Conservation (phyloP, 2,329 filamentous ascomycete genomes). For the Phoma sp. region DNA sequence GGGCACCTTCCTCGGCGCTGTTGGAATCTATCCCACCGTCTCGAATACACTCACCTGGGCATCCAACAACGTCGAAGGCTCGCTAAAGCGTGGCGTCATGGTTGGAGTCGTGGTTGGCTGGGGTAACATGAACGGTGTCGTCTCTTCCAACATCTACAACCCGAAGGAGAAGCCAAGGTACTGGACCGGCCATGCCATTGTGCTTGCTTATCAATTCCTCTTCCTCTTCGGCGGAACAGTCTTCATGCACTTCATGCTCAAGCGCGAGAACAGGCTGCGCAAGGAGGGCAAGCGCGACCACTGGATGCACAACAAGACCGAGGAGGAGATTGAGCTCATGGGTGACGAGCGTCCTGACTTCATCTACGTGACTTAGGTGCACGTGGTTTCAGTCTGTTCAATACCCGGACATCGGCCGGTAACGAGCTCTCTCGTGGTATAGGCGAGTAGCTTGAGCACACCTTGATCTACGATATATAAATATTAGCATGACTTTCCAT, state of each 20-base stretch:
- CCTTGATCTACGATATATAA: neutral
- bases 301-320: conserved; percentile 68
- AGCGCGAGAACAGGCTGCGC: conserved; percentile 72
- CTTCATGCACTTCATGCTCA: conserved; percentile 67
- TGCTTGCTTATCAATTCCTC: conserved; percentile 74
- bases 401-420: neutral
- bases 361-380: conserved; percentile 65
- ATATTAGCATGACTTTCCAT: no score
- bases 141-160: conserved; percentile 80
- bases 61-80: conserved; percentile 89
- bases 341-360: conserved; percentile 76
- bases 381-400: neutral
- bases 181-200: conserved; percentile 73
- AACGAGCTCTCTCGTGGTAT: no score
- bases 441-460: no score
- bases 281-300: conserved; percentile 68
- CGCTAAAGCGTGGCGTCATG: conserved; percentile 89
- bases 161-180: conserved; percentile 67
- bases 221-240: conserved; percentile 75
- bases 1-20: conserved; percentile 81
- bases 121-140: conserved; percentile 90
- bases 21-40: conserved; percentile 88
- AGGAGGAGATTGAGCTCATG: conserved; percentile 66
- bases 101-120: conserved; percentile 87
- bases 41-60: conserved; percentile 88